Evolutionary conservation across 805 yeast genomes (phyloP).

Genomic region (Candida sphagnicola): DNA sequence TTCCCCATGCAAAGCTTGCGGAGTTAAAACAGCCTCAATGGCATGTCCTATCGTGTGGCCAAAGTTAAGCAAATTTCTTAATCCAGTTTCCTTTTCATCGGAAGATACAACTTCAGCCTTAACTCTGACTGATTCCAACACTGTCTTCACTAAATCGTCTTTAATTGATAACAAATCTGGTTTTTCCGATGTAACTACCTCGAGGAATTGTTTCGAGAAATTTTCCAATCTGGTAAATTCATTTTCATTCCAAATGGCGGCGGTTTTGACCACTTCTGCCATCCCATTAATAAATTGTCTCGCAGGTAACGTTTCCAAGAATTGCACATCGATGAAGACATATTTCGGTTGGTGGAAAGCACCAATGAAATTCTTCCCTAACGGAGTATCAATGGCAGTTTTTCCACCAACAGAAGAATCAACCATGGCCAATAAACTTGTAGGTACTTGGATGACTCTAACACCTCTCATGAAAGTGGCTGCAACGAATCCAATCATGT

Average conservation of each 20-base stretch:
- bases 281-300: slow-evolving; percentile 97
- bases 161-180: slow-evolving; percentile 61
- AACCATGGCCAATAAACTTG: slow-evolving; percentile 93
- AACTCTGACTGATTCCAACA: slow-evolving; percentile 79
- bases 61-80: slow-evolving; percentile 87
- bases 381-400: slow-evolving; percentile 95
- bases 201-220: slow-evolving; percentile 65
- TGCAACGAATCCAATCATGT: slow-evolving; percentile 98
- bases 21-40: slow-evolving; percentile 94
- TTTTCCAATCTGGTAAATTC: slow-evolving; percentile 85
- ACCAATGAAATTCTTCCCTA: slow-evolving; percentile 93
- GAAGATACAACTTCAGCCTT: slow-evolving; percentile 91
- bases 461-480: slow-evolving; percentile 99
- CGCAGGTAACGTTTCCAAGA: slow-evolving; percentile 82
- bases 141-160: slow-evolving; percentile 74
- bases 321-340: slow-evolving; percentile 82
- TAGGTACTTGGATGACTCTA: slow-evolving; percentile 88
- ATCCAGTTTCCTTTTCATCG: slow-evolving; percentile 94
- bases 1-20: slow-evolving; percentile 95
- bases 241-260: slow-evolving; percentile 92
- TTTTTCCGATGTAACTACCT: slow-evolving; percentile 46
- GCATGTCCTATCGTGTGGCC: slow-evolving; percentile 99
- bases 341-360: slow-evolving; percentile 96
- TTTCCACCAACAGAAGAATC: slow-evolving; percentile 98
- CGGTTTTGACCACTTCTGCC: slow-evolving; percentile 97